These are phyloP conservation scores for Hansenula sp. DNA, from an alignment of 1,139 yeast genomes.

Conservation along the genomic window DNA sequence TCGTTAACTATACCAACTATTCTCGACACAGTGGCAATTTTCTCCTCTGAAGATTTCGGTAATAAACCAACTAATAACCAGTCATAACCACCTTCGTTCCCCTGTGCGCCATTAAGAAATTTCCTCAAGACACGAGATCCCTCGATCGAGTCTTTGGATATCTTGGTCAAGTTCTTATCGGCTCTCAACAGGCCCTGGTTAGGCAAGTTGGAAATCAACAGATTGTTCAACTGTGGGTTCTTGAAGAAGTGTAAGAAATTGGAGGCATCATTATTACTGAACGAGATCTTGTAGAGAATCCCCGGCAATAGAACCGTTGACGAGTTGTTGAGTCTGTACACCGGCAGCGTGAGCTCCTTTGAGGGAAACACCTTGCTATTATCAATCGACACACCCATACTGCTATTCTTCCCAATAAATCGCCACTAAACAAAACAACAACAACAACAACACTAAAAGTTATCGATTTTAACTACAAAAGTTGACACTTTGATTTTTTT, in stretches of 20 bases:
- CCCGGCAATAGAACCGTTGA: constrained; percentile 54
- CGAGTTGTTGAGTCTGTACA: constrained; percentile 16
- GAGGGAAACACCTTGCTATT: background rate
- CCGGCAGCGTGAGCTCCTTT: constrained; percentile 11
- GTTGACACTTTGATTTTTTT: too few relatives aligned
- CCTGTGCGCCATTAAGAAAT: constrained; percentile 21
- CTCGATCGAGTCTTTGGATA: constrained; percentile 18
- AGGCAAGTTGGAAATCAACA: constrained; percentile 11
- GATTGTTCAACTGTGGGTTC: constrained; percentile 16
- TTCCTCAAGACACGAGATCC: constrained; percentile 20
- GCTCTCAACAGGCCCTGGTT: background rate
- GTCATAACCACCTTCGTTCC: constrained; percentile 23
- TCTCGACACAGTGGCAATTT: constrained; percentile 43
- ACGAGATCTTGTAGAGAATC: constrained; percentile 51
- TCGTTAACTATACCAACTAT: constrained; percentile 47
- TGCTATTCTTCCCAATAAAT: too few relatives aligned
- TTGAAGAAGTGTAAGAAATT: constrained; percentile 34
- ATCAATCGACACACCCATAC: background rate
- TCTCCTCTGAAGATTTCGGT: constrained; percentile 20
- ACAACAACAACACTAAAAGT: too few relatives aligned
- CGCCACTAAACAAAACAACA: background rate
- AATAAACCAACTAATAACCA: constrained; percentile 33
- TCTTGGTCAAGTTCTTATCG: constrained; percentile 25
- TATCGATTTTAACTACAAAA: too few relatives aligned
- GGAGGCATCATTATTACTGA: constrained; percentile 45